Evolutionary conservation across 352 stramenopile species (phyloP).

Genomic region (Globisporangium barbulae): DNA sequence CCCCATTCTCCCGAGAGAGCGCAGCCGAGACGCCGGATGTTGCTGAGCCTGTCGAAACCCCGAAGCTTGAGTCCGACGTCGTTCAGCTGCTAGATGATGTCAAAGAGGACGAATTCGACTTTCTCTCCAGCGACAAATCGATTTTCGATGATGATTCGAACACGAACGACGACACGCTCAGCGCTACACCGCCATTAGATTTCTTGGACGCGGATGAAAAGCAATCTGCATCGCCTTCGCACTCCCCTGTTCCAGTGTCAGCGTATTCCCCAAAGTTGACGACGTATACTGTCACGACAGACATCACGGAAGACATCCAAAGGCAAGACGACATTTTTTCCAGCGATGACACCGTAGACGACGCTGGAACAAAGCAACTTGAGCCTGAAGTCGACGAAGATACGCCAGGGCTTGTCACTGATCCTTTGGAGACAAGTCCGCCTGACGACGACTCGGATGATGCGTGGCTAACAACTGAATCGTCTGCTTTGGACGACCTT

Average conservation of each 20-base stretch:
- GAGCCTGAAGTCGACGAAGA: background rate
- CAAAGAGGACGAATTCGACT: slow-evolving; percentile 29
- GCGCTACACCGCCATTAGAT: background rate
- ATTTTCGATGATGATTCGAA: slow-evolving; percentile 10
- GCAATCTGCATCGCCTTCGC: background rate
- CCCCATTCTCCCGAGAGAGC: background rate
- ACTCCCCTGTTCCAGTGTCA: background rate
- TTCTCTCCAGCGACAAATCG: slow-evolving; percentile 25
- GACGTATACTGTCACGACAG: slow-evolving; percentile 21
- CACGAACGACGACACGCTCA: background rate
- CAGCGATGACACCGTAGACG: background rate
- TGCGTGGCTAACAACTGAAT: slow-evolving; percentile 10
- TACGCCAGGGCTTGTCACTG: background rate
- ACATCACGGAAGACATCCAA: slow-evolving; percentile 55
- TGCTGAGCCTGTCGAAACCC: background rate
- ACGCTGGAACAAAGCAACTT: background rate
- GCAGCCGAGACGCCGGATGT: background rate
- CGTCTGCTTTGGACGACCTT: background rate
- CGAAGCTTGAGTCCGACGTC: background rate
- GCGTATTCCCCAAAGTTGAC: slow-evolving; percentile 7
- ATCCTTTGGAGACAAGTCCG: background rate
- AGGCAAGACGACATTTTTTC: slow-evolving; percentile 12
- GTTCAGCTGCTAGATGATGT: background rate
- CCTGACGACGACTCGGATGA: slow-evolving; percentile 6
- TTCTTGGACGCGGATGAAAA: background rate